A percentile compares a stretch with the other conserved stretches of the same genome.
phyloP scores from a whole-genome alignment of 331 rosid species.

The Cydonia oblonga region DNA sequence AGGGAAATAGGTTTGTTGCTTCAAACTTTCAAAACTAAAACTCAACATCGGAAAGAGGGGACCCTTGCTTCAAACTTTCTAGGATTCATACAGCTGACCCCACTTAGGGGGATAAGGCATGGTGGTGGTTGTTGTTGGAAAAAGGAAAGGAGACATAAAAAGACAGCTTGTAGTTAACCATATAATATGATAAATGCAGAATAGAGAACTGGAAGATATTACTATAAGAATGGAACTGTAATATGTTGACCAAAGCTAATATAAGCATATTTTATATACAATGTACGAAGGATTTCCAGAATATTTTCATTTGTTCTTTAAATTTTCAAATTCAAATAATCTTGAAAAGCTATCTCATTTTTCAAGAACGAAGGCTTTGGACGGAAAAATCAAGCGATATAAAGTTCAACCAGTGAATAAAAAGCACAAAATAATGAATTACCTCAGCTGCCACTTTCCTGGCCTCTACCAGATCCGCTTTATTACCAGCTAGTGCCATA shows the following conservation, averaged over 20 bases:
- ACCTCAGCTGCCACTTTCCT: constrained; percentile 48
- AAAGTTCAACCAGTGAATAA: neutral
- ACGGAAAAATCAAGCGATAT: neutral
- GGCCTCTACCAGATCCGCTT: constrained; percentile 44
- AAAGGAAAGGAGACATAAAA: neutral
- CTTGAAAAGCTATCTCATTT: neutral
- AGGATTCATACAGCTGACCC: no score
- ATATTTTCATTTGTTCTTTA: neutral
- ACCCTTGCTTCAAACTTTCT: no score
- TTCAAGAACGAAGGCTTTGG: neutral
- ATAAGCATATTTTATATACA: neutral
- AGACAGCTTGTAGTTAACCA: neutral
- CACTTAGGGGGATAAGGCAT: no score
- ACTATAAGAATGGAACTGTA: neutral
- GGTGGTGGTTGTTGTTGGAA: neutral
- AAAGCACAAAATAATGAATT: constrained; percentile 4
- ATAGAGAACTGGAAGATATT: neutral
- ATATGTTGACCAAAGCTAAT: neutral
- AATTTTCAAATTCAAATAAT: neutral
- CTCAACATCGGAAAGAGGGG: neutral
- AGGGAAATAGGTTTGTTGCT: neutral
- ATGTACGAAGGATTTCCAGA: neutral
- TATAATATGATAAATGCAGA: neutral
- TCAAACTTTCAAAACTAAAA: neutral
- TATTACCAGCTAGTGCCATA: constrained; percentile 60